These are phyloP conservation scores for Scenedesmus sp. DNA, from an alignment of 163 green algal species.

Conservation along the genomic window DNA sequence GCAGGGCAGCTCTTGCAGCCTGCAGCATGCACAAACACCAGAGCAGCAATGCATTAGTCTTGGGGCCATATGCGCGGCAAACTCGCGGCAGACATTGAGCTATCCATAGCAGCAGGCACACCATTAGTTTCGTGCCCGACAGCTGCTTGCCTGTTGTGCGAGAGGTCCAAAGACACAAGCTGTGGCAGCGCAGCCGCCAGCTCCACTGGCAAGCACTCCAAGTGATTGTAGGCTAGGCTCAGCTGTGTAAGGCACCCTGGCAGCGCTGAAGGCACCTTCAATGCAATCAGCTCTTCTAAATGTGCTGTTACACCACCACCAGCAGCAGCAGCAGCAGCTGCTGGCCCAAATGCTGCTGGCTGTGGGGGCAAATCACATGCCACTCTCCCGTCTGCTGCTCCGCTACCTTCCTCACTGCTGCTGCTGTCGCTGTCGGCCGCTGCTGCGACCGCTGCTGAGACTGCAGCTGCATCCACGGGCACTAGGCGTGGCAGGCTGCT, in stretches of 20 bases:
- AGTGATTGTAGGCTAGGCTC: constrained; percentile 23
- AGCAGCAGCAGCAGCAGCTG: neutral
- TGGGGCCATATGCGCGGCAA: too few species aligned
- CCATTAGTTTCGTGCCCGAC: neutral
- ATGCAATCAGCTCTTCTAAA: neutral
- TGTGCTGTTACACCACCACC: neutral
- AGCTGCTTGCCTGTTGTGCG: constrained; percentile 35
- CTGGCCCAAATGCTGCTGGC: too few species aligned
- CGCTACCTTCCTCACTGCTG: neutral
- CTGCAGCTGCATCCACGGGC: neutral
- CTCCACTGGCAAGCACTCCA: constrained; percentile 18
- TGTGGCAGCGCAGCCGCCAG: constrained; percentile 33
- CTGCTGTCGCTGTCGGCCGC: constrained; percentile 33
- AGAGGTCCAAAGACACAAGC: constrained; percentile 31
- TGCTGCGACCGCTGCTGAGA: constrained; percentile 22
- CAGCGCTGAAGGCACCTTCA: neutral
- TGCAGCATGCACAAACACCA: neutral
- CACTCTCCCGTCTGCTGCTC: neutral
- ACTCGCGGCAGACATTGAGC: neutral
- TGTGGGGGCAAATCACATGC: too few species aligned
- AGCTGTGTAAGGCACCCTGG: neutral
- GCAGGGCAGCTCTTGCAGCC: constrained; percentile 20
- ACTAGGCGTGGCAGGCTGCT: neutral
- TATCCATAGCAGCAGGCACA: neutral
- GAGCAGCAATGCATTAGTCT: neutral